phyloP scores from a whole-genome alignment of 2,329 filamentous ascomycete species.

The Hypocrella siamensis region DNA sequence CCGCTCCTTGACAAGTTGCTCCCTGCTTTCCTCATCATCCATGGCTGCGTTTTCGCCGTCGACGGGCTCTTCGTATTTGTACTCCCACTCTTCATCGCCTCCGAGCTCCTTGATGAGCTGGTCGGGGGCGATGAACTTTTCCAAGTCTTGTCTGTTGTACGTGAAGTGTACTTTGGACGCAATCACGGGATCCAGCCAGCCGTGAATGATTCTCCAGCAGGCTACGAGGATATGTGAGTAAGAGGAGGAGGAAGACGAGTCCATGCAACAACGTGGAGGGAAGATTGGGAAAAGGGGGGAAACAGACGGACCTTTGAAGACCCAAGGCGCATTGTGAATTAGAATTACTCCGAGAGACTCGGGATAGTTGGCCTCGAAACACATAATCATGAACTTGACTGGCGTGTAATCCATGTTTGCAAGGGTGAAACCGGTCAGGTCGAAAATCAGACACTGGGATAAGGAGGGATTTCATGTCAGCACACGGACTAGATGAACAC shows the following conservation, averaged over 20 bases:
- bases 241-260: not conserved
- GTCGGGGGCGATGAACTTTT: constrained; percentile 45
- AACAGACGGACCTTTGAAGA: constrained; percentile 36
- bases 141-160: constrained; percentile 43
- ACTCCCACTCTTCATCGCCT: constrained; percentile 50
- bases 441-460: constrained; percentile 56
- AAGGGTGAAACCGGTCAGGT: constrained; percentile 55
- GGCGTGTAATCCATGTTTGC: constrained; percentile 65
- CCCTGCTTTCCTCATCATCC: constrained; percentile 24
- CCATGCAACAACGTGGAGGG: not conserved
- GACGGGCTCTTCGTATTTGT: constrained; percentile 46
- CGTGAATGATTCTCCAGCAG: constrained; percentile 48
- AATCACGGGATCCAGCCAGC: constrained; percentile 63
- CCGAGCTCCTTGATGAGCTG: constrained; percentile 41
- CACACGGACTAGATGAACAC: no score
- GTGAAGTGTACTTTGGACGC: constrained; percentile 59
- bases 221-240: constrained; percentile 7
- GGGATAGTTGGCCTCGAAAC: constrained; percentile 65
- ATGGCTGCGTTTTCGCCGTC: constrained; percentile 44
- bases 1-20: constrained; percentile 34
- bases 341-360: constrained; percentile 56
- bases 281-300: not conserved
- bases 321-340: constrained; percentile 61
- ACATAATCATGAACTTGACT: constrained; percentile 67
- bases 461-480: not conserved